Evolutionary conservation across 2,329 filamentous ascomycete species (phyloP), one percentile per base, ranked within the genome.

Genomic region (Fusarium pseudonygamai): DNA sequence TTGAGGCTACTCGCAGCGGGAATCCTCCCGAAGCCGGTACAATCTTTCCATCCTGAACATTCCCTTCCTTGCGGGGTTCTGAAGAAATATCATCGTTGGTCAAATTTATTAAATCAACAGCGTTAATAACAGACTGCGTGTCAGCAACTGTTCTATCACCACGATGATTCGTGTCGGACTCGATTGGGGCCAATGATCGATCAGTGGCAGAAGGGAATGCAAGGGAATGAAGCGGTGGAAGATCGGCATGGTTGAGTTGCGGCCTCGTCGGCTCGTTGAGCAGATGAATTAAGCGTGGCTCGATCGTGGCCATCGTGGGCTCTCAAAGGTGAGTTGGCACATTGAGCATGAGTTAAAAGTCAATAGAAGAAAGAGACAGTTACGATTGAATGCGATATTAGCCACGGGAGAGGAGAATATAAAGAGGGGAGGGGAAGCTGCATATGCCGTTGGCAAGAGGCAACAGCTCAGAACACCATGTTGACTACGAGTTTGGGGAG

Each of bases 221-320:
- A 50, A 85, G 69, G 80, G 83, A 82, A 70, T 89, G 87, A 46
- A 90, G 82, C 55, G 89, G 86, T 42, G 89, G 88, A 6, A 90
- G 85, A 68, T 89, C 87, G 77, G 86, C 82, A 70, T 85, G 84
- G 76, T 82, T 84, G 75, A 83, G 82, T 73, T 84, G 84, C 50
- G 86, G 85, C 71, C 84, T 84, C 46, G 84, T 84, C 55, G 85
- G 85, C 77, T 89, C 87, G 81, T 91, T 91, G 77, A 91, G 84
- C 74, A 91, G 82, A 80, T 91, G 89, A 79, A 91, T 92, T 74
- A 92, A 85, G 79, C 89, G 88, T 79, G 90, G 90, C 86, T 92
- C 90, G 82, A 91, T 91, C 78, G 89, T 91, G 75, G 88, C 88
- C 88, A 90, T 90, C 82, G 81, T 88, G 85, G 78, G 74, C 77